Percentiles rank a stretch among this genome's conserved stretches.
Evolutionary conservation across 73 alveolate genomes (phyloP).

Genomic region (Effrenium voratum): DNA sequence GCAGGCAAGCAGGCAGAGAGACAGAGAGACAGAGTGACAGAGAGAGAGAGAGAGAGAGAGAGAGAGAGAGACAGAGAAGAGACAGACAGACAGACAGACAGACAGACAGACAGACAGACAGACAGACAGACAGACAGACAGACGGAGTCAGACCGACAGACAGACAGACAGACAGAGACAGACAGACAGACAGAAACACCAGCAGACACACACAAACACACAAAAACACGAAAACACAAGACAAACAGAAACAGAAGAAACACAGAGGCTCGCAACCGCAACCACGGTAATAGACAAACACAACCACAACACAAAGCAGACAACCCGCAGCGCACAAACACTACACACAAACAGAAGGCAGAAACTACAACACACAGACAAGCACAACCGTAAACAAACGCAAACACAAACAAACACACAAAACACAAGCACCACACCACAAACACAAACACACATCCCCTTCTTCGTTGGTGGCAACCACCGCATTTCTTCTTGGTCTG

Average conservation of each 20-base stretch:
- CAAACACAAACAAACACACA: not conserved
- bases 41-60: not conserved
- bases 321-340: not conserved
- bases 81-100: not conserved
- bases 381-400: not conserved
- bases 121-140: not conserved
- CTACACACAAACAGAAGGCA: not conserved
- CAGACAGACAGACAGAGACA: not conserved
- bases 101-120: not conserved
- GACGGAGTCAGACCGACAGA: not conserved
- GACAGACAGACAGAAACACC: not conserved
- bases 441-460: no score
- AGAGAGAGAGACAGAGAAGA: not conserved
- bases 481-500: no score
- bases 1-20: not conserved
- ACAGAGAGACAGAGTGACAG: not conserved
- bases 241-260: not conserved
- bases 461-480: no score
- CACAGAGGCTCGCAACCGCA: not conserved
- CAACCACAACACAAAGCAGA: not conserved
- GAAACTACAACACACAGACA: not conserved
- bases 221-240: not conserved
- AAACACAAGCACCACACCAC: no score
- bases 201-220: not conserved
- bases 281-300: not conserved